Conservation (phyloP, 768 basidiomycete genomes). For the Termitomyces sp. region DNA sequence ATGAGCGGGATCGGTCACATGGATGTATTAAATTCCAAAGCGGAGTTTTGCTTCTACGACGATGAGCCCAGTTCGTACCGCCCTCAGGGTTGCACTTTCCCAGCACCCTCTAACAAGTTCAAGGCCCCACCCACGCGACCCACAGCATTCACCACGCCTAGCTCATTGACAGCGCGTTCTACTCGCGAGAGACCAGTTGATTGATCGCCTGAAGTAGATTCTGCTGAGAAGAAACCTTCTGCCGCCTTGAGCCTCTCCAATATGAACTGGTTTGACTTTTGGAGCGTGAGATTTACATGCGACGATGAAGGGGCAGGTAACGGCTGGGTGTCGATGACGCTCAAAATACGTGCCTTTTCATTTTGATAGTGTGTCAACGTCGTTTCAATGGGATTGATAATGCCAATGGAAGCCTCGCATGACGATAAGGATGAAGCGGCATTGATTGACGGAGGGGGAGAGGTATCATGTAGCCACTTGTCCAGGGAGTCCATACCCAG, state of each 20-base stretch:
- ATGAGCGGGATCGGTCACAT: not conserved
- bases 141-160: constrained; percentile 19
- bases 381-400: not conserved
- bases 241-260: constrained; percentile 48
- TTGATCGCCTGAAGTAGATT: not conserved
- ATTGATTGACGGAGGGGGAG: constrained; percentile 1
- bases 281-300: constrained; percentile 27
- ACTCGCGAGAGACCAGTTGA: constrained; percentile 37
- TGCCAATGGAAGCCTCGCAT: not conserved
- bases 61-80: not conserved
- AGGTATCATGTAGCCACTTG: constrained; percentile 38
- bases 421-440: not conserved
- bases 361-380: constrained; percentile 29
- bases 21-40: not conserved
- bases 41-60: not conserved
- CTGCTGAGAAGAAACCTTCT: constrained; percentile 35
- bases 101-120: constrained; percentile 41
- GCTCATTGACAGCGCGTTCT: constrained; percentile 34
- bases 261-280: constrained; percentile 42
- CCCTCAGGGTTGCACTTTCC: constrained; percentile 10
- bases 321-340: constrained; percentile 20
- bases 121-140: constrained; percentile 33
- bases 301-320: not conserved
- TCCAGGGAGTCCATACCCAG: constrained; percentile 43
- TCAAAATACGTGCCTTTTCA: constrained; percentile 36